A percentile compares a stretch with the other conserved stretches of the same genome.
Evolutionary conservation across 306 rosid species (phyloP).

Genomic region (Medicago ruthenica): DNA sequence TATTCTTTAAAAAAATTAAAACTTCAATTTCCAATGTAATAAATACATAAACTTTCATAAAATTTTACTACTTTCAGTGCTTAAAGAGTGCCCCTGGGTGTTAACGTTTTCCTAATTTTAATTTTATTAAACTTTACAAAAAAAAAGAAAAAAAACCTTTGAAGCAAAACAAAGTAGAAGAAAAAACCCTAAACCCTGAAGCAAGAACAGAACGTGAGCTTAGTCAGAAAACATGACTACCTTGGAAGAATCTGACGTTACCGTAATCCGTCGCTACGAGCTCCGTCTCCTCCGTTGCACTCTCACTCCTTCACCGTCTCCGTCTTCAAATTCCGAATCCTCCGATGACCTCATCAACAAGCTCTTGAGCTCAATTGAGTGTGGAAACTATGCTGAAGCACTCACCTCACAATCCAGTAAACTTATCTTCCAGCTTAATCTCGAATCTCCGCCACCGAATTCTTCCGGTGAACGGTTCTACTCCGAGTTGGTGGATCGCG

Average conservation of each 20-base stretch:
- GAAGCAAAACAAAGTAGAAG: no score
- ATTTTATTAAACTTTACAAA: no score
- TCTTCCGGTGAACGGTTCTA: slow-evolving; percentile 61
- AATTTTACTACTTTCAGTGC: no score
- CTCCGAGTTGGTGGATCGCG: slow-evolving; percentile 63
- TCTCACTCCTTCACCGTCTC: slow-evolving; percentile 41
- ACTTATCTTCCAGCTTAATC: slow-evolving; percentile 51
- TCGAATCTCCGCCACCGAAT: slow-evolving; percentile 46
- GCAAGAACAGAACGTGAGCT: not conserved
- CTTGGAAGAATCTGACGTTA: slow-evolving; percentile 30
- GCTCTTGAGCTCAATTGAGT: slow-evolving; percentile 61
- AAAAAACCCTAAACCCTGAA: slow-evolving; percentile 50
- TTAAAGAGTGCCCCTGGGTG: no score
- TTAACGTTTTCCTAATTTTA: no score
- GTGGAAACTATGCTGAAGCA: slow-evolving; percentile 63
- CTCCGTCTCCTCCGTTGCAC: slow-evolving; percentile 84
- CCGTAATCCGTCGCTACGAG: slow-evolving; percentile 61
- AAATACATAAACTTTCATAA: no score
- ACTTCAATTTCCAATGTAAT: no score
- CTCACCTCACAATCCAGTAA: slow-evolving; percentile 59
- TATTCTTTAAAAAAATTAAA: no score
- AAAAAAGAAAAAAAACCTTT: no score
- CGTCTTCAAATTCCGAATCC: slow-evolving; percentile 10
- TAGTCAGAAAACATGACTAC: slow-evolving; percentile 13
- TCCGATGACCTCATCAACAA: slow-evolving; percentile 46